Conservation (phyloP, 768 basidiomycete genomes). For the Mrakia blollopis region DNA sequence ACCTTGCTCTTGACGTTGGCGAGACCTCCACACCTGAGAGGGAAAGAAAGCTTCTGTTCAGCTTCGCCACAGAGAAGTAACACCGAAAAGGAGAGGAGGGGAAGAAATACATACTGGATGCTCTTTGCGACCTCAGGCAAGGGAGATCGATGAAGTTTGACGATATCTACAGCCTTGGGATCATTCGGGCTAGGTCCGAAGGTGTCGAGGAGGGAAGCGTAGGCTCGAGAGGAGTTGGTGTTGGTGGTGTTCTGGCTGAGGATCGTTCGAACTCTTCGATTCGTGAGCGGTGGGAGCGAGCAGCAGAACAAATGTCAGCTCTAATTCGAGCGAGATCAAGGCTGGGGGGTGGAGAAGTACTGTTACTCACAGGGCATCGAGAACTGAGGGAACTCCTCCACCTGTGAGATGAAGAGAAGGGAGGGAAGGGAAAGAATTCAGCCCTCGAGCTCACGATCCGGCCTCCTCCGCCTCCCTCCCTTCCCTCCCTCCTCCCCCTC, state of each 20-base stretch:
- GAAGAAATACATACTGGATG: conserved; percentile 7
- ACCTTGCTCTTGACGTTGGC: conserved; percentile 29
- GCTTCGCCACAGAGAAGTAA: too few species aligned
- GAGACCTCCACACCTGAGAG: conserved; percentile 25
- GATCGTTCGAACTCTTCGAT: conserved; percentile 29
- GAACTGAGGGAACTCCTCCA: conserved; percentile 27
- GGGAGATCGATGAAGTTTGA: background rate
- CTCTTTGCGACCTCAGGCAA: background rate
- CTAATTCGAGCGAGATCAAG: background rate
- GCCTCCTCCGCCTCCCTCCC: background rate
- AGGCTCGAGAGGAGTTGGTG: conserved; percentile 29
- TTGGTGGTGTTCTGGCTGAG: conserved; percentile 32
- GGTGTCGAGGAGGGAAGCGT: conserved; percentile 22
- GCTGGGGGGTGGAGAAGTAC: background rate
- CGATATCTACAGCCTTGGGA: conserved; percentile 14
- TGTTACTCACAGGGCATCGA: conserved; percentile 31
- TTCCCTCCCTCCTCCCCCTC: background rate
- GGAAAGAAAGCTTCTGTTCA: background rate
- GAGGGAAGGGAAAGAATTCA: background rate
- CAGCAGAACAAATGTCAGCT: background rate
- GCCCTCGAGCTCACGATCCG: background rate
- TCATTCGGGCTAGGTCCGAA: conserved; percentile 17
- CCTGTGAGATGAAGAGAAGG: background rate
- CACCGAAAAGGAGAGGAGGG: background rate
- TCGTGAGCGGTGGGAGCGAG: too few species aligned